phyloP scores from a whole-genome alignment of 179 eudicot species.

The Patellifolia procumbens region DNA sequence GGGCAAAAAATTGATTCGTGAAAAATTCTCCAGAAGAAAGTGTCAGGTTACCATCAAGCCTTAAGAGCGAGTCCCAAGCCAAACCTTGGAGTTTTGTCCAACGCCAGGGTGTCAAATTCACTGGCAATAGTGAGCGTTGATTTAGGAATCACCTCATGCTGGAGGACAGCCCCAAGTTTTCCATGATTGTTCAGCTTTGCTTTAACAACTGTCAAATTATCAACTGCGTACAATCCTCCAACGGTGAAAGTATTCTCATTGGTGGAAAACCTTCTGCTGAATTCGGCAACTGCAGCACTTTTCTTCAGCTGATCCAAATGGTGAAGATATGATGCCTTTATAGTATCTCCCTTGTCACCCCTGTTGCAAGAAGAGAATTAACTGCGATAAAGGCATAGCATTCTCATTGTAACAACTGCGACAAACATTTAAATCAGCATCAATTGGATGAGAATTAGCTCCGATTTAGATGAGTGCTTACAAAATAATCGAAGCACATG shows the following conservation, averaged over 20 bases:
- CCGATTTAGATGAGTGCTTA: constrained; percentile 58
- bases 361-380: constrained; percentile 33
- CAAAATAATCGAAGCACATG: constrained; percentile 72
- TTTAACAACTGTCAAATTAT: constrained; percentile 61
- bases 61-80: constrained; percentile 83
- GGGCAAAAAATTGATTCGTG: constrained; percentile 17
- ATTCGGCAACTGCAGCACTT: constrained; percentile 78
- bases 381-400: background rate
- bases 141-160: constrained; percentile 81
- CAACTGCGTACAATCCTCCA: constrained; percentile 75
- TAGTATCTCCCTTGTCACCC: constrained; percentile 91
- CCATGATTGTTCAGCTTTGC: constrained; percentile 93
- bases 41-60: constrained; percentile 65
- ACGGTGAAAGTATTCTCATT: constrained; percentile 93
- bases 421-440: background rate
- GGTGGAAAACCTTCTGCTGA: constrained; percentile 80
- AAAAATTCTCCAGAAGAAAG: background rate
- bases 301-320: constrained; percentile 64
- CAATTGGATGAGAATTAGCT: background rate
- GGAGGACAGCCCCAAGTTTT: constrained; percentile 66
- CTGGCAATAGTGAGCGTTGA: constrained; percentile 75
- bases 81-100: constrained; percentile 84
- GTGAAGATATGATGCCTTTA: constrained; percentile 78
- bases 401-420: background rate
- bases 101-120: constrained; percentile 83